Evolutionary conservation across 1,284 basidiomycete genomes (phyloP).

Genomic region (Sparassis latifolia): DNA sequence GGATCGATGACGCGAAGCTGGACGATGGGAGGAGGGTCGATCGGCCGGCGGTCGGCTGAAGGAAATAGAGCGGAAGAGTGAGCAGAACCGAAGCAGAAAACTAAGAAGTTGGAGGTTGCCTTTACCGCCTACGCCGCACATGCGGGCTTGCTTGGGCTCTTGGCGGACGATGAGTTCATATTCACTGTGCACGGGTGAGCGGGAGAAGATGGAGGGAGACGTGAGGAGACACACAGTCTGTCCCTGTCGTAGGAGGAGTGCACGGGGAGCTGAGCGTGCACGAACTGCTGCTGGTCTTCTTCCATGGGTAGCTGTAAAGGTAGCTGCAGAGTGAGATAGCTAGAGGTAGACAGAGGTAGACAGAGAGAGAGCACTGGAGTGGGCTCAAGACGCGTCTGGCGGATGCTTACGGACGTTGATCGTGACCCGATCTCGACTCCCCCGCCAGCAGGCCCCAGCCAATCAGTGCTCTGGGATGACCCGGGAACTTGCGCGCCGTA

Average conservation of each 20-base stretch:
- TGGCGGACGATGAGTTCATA: slow-evolving; percentile 83
- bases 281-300: slow-evolving; percentile 27
- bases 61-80: neutral
- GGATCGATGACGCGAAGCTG: slow-evolving; percentile 85
- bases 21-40: slow-evolving; percentile 96
- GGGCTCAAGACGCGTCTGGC: too few relatives aligned
- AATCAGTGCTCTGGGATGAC: too few relatives aligned
- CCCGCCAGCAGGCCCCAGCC: too few relatives aligned
- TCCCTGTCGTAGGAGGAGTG: slow-evolving; percentile 26
- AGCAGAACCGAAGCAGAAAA: neutral
- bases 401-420: too few relatives aligned
- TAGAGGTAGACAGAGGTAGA: too few relatives aligned
- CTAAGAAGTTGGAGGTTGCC: slow-evolving; percentile 29
- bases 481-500: too few relatives aligned
- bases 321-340: too few relatives aligned
- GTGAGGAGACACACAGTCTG: slow-evolving; percentile 23
- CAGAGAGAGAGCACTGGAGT: too few relatives aligned
- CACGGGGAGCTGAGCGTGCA: slow-evolving; percentile 24
- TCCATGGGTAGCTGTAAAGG: slow-evolving; percentile 17
- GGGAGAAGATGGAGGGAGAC: neutral
- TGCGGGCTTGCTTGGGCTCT: slow-evolving; percentile 86
- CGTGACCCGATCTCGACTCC: too few relatives aligned
- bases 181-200: slow-evolving; percentile 42
- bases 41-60: slow-evolving; percentile 84
- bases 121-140: slow-evolving; percentile 90